A percentile compares a stretch with the other conserved stretches of the same genome.
Conservation (phyloP, 345 rosid species). For the Arabidopsis suecica region DNA sequence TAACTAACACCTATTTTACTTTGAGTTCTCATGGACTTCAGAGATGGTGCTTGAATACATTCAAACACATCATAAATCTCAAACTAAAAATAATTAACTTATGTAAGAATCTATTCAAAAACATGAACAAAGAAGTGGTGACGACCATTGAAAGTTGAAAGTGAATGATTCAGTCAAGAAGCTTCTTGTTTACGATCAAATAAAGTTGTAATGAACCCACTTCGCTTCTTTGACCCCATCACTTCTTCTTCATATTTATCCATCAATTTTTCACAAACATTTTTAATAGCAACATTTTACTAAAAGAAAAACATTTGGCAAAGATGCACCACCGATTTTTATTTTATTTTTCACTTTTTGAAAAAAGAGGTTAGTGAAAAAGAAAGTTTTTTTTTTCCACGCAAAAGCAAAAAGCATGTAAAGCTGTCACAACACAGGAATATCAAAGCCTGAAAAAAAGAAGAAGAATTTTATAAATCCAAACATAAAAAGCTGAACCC, state of each 20-base stretch:
- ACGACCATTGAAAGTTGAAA: constrained; percentile 36
- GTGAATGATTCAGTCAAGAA: constrained; percentile 43
- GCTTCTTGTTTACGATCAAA: constrained; percentile 38
- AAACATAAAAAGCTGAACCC: constrained; percentile 45
- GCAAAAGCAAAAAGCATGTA: constrained; percentile 42
- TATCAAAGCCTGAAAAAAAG: constrained; percentile 32
- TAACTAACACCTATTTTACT: no score
- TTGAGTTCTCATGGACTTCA: no score
- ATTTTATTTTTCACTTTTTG: constrained; percentile 27
- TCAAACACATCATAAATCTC: no score
- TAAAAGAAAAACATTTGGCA: constrained; percentile 9
- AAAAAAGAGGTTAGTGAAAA: constrained; percentile 29
- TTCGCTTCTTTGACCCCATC: constrained; percentile 45
- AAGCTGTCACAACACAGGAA: constrained; percentile 44
- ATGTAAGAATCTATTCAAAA: constrained; percentile 4
- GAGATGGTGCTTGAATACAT: no score
- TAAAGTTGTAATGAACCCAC: constrained; percentile 32
- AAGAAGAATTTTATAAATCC: constrained; percentile 37
- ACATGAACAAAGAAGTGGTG: constrained; percentile 16
- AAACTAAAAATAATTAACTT: constrained; percentile 4
- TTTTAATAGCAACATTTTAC: constrained; percentile 14
- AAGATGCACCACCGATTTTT: constrained; percentile 38
- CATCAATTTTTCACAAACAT: constrained; percentile 29
- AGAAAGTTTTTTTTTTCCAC: neutral
- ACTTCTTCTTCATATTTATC: constrained; percentile 29